Evolutionary conservation across 176 grass and related monocot genomes (phyloP).

Genomic region (Rhynchospora pubera): DNA sequence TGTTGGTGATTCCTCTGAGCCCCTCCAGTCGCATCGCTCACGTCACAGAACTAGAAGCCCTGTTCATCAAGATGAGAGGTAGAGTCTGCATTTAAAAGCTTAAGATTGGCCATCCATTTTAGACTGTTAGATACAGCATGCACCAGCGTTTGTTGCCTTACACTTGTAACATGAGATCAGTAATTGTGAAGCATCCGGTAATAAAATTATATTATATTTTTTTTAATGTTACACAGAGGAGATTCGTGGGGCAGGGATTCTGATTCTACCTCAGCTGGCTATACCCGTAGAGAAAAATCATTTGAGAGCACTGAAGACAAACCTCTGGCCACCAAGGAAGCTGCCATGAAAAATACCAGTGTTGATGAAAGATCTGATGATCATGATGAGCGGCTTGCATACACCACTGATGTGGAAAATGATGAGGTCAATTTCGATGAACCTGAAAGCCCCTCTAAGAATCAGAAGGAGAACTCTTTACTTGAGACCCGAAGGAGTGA

Average conservation of each 20-base stretch:
- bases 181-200: not conserved
- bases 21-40: constrained; percentile 26
- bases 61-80: constrained; percentile 56
- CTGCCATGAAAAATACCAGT: constrained; percentile 43
- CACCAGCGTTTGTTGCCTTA: too few species aligned
- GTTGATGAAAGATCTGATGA: constrained; percentile 50
- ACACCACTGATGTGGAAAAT: constrained; percentile 58
- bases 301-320: constrained; percentile 42
- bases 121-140: not conserved
- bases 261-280: constrained; percentile 33
- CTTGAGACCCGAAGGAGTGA: constrained; percentile 9
- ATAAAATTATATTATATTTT: constrained; percentile 1
- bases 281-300: constrained; percentile 39
- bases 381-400: constrained; percentile 38
- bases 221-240: constrained; percentile 40
- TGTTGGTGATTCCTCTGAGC: constrained; percentile 24
- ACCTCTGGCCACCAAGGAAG: constrained; percentile 34
- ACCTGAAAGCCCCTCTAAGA: constrained; percentile 29
- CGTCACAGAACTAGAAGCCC: constrained; percentile 50
- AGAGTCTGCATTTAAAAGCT: not conserved
- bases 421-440: constrained; percentile 66
- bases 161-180: not conserved
- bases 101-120: not conserved
- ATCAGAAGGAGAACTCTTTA: not conserved
- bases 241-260: constrained; percentile 26